A percentile compares a stretch with the other conserved stretches of the same genome.
Conservation (phyloP, 2,329 filamentous ascomycete species). For the Stylonectria norvegica region DNA sequence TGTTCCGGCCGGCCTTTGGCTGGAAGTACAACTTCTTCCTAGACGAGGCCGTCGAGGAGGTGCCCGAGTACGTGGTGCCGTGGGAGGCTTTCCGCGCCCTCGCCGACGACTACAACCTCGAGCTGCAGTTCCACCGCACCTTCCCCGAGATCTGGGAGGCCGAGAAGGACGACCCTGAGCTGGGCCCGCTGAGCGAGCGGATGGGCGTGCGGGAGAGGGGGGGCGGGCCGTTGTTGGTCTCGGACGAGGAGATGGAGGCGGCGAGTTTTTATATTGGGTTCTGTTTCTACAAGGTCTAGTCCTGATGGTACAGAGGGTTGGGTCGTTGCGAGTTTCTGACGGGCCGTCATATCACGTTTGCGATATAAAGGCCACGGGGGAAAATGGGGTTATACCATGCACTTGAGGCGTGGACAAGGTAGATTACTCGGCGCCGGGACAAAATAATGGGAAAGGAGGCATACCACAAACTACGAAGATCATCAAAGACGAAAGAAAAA, state of each 20-base stretch:
- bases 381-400: no score
- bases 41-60: constrained; percentile 91
- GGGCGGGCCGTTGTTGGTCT: constrained; percentile 65
- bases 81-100: constrained; percentile 97
- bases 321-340: no score
- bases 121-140: constrained; percentile 87
- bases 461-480: no score
- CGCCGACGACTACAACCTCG: constrained; percentile 94
- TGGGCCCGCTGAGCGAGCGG: constrained; percentile 85
- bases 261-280: constrained; percentile 90
- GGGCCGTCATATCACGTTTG: no score
- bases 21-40: constrained; percentile 99
- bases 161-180: constrained; percentile 77
- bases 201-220: constrained; percentile 84
- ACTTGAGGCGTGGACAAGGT: no score
- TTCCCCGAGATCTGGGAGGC: constrained; percentile 90
- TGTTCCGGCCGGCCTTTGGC: constrained; percentile 91
- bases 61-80: constrained; percentile 95
- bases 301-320: no score
- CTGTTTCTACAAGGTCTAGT: constrained; percentile 90
- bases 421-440: no score
- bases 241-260: constrained; percentile 86
- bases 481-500: constrained; percentile 3
- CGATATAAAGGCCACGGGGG: no score
- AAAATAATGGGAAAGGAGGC: no score